A percentile compares a stretch with the other conserved stretches of the same genome.
These are phyloP conservation scores for Casuarina cunninghamiana DNA, from an alignment of 306 rosid genomes.

Conservation along the genomic window DNA sequence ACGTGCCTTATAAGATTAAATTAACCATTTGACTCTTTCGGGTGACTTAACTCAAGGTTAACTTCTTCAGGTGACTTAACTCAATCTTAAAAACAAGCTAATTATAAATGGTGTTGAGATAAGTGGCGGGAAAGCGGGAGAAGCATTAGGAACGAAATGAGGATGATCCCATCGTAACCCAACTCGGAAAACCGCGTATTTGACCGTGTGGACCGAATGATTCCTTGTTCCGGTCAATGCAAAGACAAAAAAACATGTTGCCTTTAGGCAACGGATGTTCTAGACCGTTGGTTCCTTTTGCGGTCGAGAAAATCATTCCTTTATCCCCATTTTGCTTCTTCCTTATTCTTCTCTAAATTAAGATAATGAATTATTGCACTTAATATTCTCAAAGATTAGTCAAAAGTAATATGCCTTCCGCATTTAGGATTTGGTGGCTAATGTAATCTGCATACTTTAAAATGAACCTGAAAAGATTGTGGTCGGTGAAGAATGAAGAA, in stretches of 20 bases:
- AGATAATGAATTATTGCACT: not conserved
- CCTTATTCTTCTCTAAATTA: not conserved
- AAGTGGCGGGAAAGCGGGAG: too few species aligned
- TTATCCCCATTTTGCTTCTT: not conserved
- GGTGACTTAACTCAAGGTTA: too few species aligned
- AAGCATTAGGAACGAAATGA: too few species aligned
- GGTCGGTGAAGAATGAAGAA: not conserved
- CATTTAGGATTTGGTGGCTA: conserved; percentile 31
- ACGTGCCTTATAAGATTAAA: too few species aligned
- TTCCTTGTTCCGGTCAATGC: not conserved
- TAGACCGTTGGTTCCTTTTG: not conserved
- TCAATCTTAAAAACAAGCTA: too few species aligned
- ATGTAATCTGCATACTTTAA: not conserved
- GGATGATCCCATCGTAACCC: too few species aligned
- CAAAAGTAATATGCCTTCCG: conserved; percentile 25
- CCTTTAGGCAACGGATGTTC: not conserved
- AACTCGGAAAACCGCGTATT: too few species aligned
- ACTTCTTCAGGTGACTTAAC: too few species aligned
- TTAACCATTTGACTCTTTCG: too few species aligned
- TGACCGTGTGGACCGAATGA: not conserved
- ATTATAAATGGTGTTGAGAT: too few species aligned
- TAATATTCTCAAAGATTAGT: not conserved
- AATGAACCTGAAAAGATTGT: not conserved
- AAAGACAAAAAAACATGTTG: not conserved
- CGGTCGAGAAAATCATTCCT: not conserved